phyloP scores from a whole-genome alignment of 2,329 filamentous ascomycete genomes.

The Chaetomium strumarium region DNA sequence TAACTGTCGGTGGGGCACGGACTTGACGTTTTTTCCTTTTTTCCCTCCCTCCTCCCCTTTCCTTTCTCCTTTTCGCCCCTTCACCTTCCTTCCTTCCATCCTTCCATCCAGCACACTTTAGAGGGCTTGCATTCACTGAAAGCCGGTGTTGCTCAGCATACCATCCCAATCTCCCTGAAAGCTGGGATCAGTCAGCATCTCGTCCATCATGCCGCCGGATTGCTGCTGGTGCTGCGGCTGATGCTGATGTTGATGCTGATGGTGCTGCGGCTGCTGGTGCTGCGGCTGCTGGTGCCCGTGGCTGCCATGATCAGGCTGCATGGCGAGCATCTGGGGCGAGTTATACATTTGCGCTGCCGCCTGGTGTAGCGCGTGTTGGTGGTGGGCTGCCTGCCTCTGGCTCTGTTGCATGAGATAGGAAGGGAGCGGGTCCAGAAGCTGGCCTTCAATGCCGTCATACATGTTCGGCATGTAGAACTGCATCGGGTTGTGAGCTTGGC shows the following conservation, averaged over 20 bases:
- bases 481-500: constrained; percentile 32
- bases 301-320: constrained; percentile 33
- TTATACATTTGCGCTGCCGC: constrained; percentile 40
- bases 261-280: constrained; percentile 28
- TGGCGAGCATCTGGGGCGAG: constrained; percentile 37
- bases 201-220: constrained; percentile 44
- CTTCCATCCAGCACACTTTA: too few species aligned
- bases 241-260: constrained; percentile 24
- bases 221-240: constrained; percentile 30
- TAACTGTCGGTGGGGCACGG: too few species aligned
- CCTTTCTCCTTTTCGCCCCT: too few species aligned
- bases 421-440: constrained; percentile 64
- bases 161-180: constrained; percentile 43
- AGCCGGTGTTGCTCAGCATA: constrained; percentile 34
- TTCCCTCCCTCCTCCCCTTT: too few species aligned
- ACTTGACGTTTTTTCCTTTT: too few species aligned
- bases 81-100: too few species aligned
- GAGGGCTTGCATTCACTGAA: constrained; percentile 5
- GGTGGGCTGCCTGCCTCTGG: constrained; percentile 28
- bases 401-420: constrained; percentile 60
- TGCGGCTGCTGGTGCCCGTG: constrained; percentile 29
- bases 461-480: constrained; percentile 48
- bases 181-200: constrained; percentile 44
- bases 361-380: constrained; percentile 38
- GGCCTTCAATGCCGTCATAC: constrained; percentile 65